Conservation (phyloP, 225 moss, liverwort and hornwort genomes). For the Marchantia polymorpha region DNA sequence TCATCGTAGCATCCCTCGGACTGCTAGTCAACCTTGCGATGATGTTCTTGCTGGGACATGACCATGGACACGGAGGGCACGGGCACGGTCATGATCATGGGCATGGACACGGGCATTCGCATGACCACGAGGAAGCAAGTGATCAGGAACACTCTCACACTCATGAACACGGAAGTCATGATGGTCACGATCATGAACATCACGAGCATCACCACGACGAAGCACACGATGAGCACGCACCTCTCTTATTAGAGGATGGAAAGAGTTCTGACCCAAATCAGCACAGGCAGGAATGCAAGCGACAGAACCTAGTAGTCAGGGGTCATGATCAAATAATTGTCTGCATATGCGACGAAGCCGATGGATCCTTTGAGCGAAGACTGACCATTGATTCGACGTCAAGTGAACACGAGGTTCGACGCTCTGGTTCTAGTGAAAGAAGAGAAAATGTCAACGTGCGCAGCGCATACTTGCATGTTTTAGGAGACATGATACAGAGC, state of each 20-base stretch:
- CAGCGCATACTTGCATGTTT: conserved; percentile 84
- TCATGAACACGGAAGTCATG: conserved; percentile 26
- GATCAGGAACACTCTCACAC: conserved; percentile 21
- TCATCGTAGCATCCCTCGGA: conserved; percentile 65
- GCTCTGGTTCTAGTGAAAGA: conserved; percentile 8
- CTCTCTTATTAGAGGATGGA: not conserved
- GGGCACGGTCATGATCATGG: conserved; percentile 53
- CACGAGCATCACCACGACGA: not conserved
- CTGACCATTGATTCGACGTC: conserved; percentile 30
- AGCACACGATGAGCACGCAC: not conserved
- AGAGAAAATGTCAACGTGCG: conserved; percentile 68
- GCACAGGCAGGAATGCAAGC: conserved; percentile 36
- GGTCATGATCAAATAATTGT: conserved; percentile 27
- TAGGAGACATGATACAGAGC: conserved; percentile 90
- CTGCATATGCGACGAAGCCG: conserved; percentile 38
- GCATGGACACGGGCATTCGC: conserved; percentile 21
- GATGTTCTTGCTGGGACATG: conserved; percentile 76
- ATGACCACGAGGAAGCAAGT: conserved; percentile 19
- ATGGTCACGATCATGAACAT: not conserved
- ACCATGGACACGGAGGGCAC: conserved; percentile 37
- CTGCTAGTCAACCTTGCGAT: conserved; percentile 77
- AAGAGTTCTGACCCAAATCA: conserved; percentile 6
- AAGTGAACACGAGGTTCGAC: conserved; percentile 24
- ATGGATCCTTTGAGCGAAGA: conserved; percentile 3
- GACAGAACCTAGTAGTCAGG: conserved; percentile 22